Percentiles rank a stretch among this genome's conserved stretches.
These are phyloP conservation scores for Keithomyces neogunnii DNA, from an alignment of 2,329 filamentous ascomycete genomes.

Conservation along the genomic window DNA sequence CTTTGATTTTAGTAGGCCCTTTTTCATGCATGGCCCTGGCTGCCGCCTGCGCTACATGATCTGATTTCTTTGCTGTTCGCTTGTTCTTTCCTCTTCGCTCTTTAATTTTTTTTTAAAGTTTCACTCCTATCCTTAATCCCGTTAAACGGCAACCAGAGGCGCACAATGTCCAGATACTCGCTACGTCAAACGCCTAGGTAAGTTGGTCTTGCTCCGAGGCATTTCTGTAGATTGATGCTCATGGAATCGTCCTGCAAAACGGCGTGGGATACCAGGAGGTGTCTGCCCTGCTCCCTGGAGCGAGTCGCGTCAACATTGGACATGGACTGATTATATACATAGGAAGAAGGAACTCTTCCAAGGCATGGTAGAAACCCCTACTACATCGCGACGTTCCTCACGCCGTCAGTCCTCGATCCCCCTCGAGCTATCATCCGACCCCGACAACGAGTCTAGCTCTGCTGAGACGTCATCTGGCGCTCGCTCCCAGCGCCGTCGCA, in stretches of 20 bases:
- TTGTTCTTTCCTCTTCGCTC: neutral
- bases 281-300: neutral
- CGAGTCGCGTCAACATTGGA: neutral
- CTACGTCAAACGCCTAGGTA: conserved; percentile 22
- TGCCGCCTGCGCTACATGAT: neutral
- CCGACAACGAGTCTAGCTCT: conserved; percentile 41
- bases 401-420: conserved; percentile 43
- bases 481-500: conserved; percentile 34
- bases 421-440: conserved; percentile 32
- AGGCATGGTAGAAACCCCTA: conserved; percentile 52
- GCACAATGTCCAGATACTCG: conserved; percentile 20
- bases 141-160: neutral
- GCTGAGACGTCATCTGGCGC: conserved; percentile 31
- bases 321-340: conserved; percentile 3
- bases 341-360: conserved; percentile 56
- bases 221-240: neutral
- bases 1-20: neutral
- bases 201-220: neutral
- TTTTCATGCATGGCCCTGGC: neutral
- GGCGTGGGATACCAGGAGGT: neutral
- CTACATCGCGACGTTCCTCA: conserved; percentile 28
- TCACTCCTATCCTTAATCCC: neutral
- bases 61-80: neutral
- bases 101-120: neutral
- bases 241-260: neutral